These are phyloP conservation scores for Pichiaceae sp. DNA, from an alignment of 1,139 yeast species.

Conservation along the genomic window DNA sequence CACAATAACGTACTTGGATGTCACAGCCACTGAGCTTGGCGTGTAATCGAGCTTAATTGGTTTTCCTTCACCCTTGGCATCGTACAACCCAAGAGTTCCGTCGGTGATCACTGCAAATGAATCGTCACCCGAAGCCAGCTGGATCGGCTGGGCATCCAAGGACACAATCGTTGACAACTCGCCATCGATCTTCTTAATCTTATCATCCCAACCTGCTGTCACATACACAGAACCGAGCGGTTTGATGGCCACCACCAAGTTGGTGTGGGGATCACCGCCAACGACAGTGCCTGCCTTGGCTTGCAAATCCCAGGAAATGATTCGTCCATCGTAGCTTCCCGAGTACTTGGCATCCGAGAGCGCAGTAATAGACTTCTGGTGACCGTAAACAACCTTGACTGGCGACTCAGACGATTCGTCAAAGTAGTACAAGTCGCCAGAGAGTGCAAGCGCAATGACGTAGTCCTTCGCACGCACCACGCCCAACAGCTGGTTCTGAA, in stretches of 20 bases:
- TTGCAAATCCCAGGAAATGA: slow-evolving; percentile 47
- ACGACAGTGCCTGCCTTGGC: slow-evolving; percentile 30
- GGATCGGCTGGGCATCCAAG: slow-evolving; percentile 55
- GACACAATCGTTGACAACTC: slow-evolving; percentile 22
- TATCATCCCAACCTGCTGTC: slow-evolving; percentile 85
- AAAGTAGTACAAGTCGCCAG: slow-evolving; percentile 66
- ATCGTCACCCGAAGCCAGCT: slow-evolving; percentile 28
- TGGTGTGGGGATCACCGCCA: slow-evolving; percentile 39
- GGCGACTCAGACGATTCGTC: slow-evolving; percentile 32
- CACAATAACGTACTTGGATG: slow-evolving; percentile 39
- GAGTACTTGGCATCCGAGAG: slow-evolving; percentile 37
- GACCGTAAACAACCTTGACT: slow-evolving; percentile 52
- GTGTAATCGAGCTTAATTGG: slow-evolving; percentile 27
- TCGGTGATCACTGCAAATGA: slow-evolving; percentile 42
- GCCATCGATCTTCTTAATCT: slow-evolving; percentile 39
- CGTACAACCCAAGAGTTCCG: slow-evolving; percentile 29
- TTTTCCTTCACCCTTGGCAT: slow-evolving; percentile 18
- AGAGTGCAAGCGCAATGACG: slow-evolving; percentile 59
- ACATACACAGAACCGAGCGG: slow-evolving; percentile 18
- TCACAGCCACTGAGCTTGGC: slow-evolving; percentile 35
- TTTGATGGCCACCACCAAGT: slow-evolving; percentile 43
- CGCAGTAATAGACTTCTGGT: slow-evolving; percentile 72
- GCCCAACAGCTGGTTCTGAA: slow-evolving; percentile 73
- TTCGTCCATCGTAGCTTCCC: slow-evolving; percentile 81
- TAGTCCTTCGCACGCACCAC: slow-evolving; percentile 55